Conservation (phyloP, 2,329 filamentous ascomycete genomes). For the Ophiostoma angusticollis region DNA sequence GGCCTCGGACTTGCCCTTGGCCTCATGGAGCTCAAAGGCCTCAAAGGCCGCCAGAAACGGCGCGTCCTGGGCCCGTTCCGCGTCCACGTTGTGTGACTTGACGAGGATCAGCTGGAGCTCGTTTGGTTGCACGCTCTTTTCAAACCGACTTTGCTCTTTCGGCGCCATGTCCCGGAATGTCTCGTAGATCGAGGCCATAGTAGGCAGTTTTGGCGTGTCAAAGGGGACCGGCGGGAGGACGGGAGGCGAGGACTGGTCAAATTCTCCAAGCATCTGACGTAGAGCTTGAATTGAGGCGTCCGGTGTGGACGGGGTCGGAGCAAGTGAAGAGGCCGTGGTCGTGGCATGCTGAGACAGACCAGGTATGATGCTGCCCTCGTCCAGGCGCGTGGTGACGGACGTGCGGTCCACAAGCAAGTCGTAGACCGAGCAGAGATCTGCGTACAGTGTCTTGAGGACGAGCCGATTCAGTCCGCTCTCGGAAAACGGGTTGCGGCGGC, state of each 20-base stretch:
- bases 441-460: conserved; percentile 70
- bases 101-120: conserved; percentile 68
- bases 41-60: conserved; percentile 60
- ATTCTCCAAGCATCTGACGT: conserved; percentile 71
- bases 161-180: conserved; percentile 51
- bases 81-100: conserved; percentile 69
- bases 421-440: conserved; percentile 76
- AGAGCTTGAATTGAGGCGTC: conserved; percentile 57
- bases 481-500: conserved; percentile 81
- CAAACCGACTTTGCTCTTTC: conserved; percentile 64
- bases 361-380: conserved; percentile 32
- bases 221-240: conserved; percentile 87
- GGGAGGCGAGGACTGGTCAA: conserved; percentile 77
- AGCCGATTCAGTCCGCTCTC: conserved; percentile 77
- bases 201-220: conserved; percentile 68
- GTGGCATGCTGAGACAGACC: conserved; percentile 10
- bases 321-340: conserved; percentile 21
- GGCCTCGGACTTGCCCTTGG: conserved; percentile 44
- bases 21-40: conserved; percentile 57
- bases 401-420: conserved; percentile 76
- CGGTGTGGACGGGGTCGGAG: conserved; percentile 19
- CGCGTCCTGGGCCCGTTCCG: conserved; percentile 35
- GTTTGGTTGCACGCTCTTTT: conserved; percentile 61
- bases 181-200: conserved; percentile 50
- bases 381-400: conserved; percentile 63